Percentiles rank a stretch among this genome's conserved stretches.
Evolutionary conservation across 2,329 filamentous ascomycete genomes (phyloP).

Genomic region (Hymenoscyphus salicellus): DNA sequence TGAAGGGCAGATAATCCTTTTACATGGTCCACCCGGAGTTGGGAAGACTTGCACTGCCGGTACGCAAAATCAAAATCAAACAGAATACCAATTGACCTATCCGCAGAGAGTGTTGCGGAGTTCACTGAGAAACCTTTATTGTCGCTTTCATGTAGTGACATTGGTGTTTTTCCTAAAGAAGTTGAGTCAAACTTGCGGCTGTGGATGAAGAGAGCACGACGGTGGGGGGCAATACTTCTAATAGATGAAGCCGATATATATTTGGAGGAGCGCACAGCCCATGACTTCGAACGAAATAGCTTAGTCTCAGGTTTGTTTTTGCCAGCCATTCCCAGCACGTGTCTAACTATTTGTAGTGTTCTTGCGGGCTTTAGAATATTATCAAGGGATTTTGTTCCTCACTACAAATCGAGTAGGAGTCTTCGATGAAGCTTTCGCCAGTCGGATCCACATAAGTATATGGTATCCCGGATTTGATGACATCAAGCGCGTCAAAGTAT

Average conservation of each 20-base stretch:
- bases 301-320: constrained; percentile 29
- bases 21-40: constrained; percentile 17
- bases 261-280: constrained; percentile 33
- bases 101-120: constrained; percentile 33
- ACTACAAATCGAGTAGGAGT: constrained; percentile 40
- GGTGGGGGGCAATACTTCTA: constrained; percentile 49
- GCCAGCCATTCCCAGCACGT: constrained; percentile 9
- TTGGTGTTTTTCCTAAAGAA: constrained; percentile 43
- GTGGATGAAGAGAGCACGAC: constrained; percentile 45
- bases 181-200: constrained; percentile 46
- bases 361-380: constrained; percentile 41
- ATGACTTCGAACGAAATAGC: constrained; percentile 35
- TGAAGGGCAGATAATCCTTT: constrained; percentile 14
- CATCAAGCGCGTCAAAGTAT: background rate
- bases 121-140: constrained; percentile 19
- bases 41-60: constrained; percentile 25
- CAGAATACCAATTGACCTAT: background rate
- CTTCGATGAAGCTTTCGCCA: constrained; percentile 40
- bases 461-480: background rate
- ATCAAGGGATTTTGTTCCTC: constrained; percentile 41
- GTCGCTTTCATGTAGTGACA: constrained; percentile 42
- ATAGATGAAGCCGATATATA: constrained; percentile 54
- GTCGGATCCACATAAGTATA: constrained; percentile 32
- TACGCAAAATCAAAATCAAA: background rate
- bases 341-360: constrained; percentile 24